These are phyloP conservation scores for Nakazawaea ambrosiae DNA, from an alignment of 805 yeast species.

Conservation along the genomic window DNA sequence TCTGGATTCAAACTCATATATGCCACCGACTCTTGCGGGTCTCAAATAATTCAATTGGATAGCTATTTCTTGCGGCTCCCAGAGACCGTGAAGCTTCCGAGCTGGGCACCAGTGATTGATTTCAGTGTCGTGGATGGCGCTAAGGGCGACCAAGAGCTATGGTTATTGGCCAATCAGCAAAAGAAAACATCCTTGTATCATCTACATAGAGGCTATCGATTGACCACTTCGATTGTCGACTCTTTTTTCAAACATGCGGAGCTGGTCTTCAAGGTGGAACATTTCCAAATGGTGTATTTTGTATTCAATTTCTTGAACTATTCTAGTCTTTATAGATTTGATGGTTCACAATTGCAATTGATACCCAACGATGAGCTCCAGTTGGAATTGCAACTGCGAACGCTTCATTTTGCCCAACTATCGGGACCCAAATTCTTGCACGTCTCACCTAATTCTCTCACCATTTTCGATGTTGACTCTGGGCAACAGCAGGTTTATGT, in stretches of 20 bases:
- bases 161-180: constrained; percentile 2
- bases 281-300: neutral
- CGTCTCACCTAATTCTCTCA: no score
- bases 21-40: neutral
- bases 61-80: neutral
- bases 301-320: neutral
- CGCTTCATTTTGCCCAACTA: no score
- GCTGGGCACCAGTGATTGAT: constrained; percentile 10
- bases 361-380: neutral
- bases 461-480: neutral
- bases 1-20: constrained; percentile 3
- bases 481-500: no score
- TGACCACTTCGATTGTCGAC: constrained; percentile 1
- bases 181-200: constrained; percentile 4
- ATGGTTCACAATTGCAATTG: neutral
- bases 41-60: neutral
- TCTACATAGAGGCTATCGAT: constrained; percentile 1
- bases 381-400: no score
- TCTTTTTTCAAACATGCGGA: constrained; percentile 3
- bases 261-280: neutral
- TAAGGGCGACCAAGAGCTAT: constrained; percentile 6
- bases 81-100: neutral
- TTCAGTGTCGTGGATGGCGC: neutral
- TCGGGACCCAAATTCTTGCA: no score
- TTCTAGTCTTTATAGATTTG: neutral